Evolutionary conservation across 1,284 basidiomycete genomes (phyloP), one percentile per base, ranked within the genome.

Genomic region (Ceratobasidium theobromae): DNA sequence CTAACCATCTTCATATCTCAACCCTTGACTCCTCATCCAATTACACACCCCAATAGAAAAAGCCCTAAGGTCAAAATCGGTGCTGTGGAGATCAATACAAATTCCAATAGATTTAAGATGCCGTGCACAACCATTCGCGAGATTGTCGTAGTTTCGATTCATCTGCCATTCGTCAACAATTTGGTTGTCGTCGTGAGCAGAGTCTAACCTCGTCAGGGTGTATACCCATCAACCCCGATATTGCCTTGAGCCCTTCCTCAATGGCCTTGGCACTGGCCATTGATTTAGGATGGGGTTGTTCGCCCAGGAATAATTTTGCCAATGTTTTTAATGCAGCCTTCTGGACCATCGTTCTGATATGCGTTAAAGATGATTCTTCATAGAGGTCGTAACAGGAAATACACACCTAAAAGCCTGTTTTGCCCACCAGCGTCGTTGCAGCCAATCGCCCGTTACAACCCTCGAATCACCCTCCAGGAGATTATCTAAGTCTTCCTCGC

Each of bases 11-110:
- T 75, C 76, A 27, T 76, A 71, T 35, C 74, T 75, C 69, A 82
- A 84, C 1, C 81, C 82, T 68, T 76, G 66, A 23, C 70, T n/a
- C 60, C 74, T 72, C 79, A 85, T 80, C 70, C 82, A 85, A 14
- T 73, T 71, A 65, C 80, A 82, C 46, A 85, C 80, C 11, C 73
- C 73, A 3, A 70, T 71, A 48, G 78, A 81, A 18, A 81, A 57
- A 16, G 51, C 53, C 38, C 49, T 69, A 52, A 73, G 54, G 57
- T 72, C 48, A 53, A 70, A 69, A 58, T 71, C 41, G 35, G 70
- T 6, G 30, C n/a, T 54, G 4, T 14, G 16, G 14, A 51, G 23
- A 11, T 64, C 53, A 18, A 64, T n/a, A 27, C 49, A 60, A 25
- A 60, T 14, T 0, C 40, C 48, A 21, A 45, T 16, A 12, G 32